Percentiles rank a stretch among this genome's conserved stretches.
Conservation (phyloP, 2,329 filamentous ascomycete species). For the Penicillium sp. region DNA sequence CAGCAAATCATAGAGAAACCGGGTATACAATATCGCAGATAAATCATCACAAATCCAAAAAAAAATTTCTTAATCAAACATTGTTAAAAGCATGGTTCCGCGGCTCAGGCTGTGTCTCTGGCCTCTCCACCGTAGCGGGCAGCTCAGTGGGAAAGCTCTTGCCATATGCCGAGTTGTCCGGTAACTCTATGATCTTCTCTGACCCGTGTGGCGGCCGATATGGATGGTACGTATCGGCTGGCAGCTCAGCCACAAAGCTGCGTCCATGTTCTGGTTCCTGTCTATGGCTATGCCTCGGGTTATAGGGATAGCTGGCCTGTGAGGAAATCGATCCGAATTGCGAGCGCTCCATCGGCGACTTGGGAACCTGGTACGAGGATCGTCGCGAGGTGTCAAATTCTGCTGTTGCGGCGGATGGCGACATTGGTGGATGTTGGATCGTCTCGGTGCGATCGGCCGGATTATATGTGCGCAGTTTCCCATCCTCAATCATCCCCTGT, state of each 20-base stretch:
- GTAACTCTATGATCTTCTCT: background rate
- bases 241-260: slow-evolving; percentile 1
- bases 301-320: background rate
- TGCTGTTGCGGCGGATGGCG: background rate
- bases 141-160: background rate
- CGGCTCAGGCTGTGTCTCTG: background rate
- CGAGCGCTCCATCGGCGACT: background rate
- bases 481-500: slow-evolving; percentile 9
- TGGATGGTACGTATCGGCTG: slow-evolving; percentile 4
- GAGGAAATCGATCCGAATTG: background rate
- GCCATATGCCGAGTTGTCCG: background rate
- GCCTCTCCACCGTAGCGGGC: background rate
- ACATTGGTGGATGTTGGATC: background rate
- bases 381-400: background rate
- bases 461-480: slow-evolving; percentile 12
- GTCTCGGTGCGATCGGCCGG: slow-evolving; percentile 2
- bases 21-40: background rate
- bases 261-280: background rate
- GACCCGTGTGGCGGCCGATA: background rate
- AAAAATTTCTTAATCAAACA: background rate
- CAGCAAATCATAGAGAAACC: no score
- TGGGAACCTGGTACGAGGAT: slow-evolving; percentile 4
- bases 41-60: background rate
- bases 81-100: background rate
- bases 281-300: background rate